Evolutionary conservation across 805 yeast species (phyloP).

Genomic region (Lachancea thermotolerans): DNA sequence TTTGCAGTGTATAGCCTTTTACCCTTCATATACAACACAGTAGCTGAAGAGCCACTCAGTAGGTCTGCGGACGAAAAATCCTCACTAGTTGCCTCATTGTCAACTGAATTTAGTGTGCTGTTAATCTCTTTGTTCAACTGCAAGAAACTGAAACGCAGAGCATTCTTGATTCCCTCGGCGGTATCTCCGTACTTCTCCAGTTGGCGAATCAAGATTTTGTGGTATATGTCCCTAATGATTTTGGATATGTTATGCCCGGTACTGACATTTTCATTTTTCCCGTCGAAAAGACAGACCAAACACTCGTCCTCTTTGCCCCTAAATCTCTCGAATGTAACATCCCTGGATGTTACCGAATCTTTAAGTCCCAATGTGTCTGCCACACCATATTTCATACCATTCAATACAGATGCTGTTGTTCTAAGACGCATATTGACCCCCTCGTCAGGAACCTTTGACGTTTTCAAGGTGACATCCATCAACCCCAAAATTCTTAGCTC

Average conservation of each 20-base stretch:
- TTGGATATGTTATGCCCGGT: constrained; percentile 62
- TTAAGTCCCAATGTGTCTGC: constrained; percentile 76
- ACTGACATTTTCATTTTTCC: constrained; percentile 47
- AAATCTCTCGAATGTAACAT: constrained; percentile 79
- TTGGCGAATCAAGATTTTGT: constrained; percentile 52
- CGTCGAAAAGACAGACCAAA: constrained; percentile 79
- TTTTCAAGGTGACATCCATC: constrained; percentile 91
- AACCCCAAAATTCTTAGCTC: constrained; percentile 71
- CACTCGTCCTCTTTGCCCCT: constrained; percentile 80
- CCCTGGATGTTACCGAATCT: constrained; percentile 64
- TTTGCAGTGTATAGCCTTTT: constrained; percentile 72
- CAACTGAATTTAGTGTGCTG: constrained; percentile 40
- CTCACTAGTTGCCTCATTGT: constrained; percentile 40
- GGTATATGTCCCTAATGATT: constrained; percentile 64
- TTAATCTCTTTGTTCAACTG: constrained; percentile 78
- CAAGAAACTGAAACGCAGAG: constrained; percentile 76
- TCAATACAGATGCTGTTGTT: constrained; percentile 76
- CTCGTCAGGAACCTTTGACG: constrained; percentile 86
- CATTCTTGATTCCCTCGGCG: constrained; percentile 53
- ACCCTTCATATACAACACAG: constrained; percentile 72
- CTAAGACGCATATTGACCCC: constrained; percentile 75
- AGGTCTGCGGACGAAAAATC: constrained; percentile 66
- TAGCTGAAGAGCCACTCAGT: constrained; percentile 75
- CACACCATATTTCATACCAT: constrained; percentile 79
- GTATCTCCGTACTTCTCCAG: constrained; percentile 34